Percentiles rank a stretch among this genome's conserved stretches.
phyloP scores from a whole-genome alignment of 202 grass and related monocot genomes.

The Zoysia matrella region DNA sequence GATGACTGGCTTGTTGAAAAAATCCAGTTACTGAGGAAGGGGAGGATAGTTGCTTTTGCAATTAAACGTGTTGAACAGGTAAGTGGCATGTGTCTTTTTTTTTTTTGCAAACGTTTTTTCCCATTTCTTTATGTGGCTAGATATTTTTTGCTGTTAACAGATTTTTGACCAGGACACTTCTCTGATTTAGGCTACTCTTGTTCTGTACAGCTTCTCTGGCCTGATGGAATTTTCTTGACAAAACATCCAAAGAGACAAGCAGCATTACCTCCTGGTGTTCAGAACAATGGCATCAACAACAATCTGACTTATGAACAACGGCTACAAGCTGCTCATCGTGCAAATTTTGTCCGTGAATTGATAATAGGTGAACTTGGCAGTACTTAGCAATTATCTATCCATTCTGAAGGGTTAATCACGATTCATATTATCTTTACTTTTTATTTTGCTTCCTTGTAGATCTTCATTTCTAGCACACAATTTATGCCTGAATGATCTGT shows the following conservation, averaged over 20 bases:
- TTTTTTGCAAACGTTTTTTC: too few species aligned
- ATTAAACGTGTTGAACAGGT: slow-evolving; percentile 93
- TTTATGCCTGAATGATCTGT: slow-evolving; percentile 12
- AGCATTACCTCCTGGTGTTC: slow-evolving; percentile 46
- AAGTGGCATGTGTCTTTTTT: slow-evolving; percentile 27
- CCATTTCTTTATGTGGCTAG: neutral
- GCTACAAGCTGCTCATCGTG: slow-evolving; percentile 74
- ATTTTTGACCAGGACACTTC: neutral
- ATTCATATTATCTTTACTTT: neutral
- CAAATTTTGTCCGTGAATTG: slow-evolving; percentile 84
- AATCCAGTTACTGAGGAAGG: slow-evolving; percentile 92
- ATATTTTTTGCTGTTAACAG: neutral
- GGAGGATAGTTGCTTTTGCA: slow-evolving; percentile 80
- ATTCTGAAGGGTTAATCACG: slow-evolving; percentile 16
- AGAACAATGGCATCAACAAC: slow-evolving; percentile 53
- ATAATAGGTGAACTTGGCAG: slow-evolving; percentile 72
- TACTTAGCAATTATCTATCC: neutral
- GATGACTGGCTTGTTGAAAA: slow-evolving; percentile 99
- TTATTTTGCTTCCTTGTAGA: slow-evolving; percentile 23
- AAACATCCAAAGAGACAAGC: slow-evolving; percentile 93
- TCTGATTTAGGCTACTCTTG: slow-evolving; percentile 29
- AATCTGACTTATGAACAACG: slow-evolving; percentile 68
- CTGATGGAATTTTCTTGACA: slow-evolving; percentile 94
- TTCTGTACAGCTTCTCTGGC: slow-evolving; percentile 85
- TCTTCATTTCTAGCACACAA: slow-evolving; percentile 2